These are phyloP conservation scores for Solanum appendiculatum DNA, from an alignment of 257 asterid genomes.

Conservation along the genomic window DNA sequence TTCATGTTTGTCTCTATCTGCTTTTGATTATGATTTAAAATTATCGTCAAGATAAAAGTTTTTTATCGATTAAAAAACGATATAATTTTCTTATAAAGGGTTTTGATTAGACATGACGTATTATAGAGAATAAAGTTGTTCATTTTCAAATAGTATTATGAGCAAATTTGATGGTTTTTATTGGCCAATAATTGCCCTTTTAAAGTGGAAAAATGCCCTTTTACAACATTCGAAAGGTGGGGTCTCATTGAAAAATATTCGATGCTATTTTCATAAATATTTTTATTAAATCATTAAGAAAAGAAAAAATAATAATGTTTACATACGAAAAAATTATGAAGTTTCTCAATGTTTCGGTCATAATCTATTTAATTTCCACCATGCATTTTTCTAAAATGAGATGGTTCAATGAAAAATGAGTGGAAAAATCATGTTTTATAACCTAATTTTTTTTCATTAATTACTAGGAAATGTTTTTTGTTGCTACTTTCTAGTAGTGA, in stretches of 20 bases:
- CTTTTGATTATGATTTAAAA: neutral
- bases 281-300: too few relatives aligned
- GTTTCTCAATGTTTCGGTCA: neutral
- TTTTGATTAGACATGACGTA: neutral
- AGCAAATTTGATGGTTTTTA: neutral
- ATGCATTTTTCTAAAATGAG: neutral
- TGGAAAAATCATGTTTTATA: neutral
- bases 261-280: too few relatives aligned
- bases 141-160: neutral
- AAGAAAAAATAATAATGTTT: too few relatives aligned
- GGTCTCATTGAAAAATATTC: neutral
- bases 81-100: neutral
- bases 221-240: neutral
- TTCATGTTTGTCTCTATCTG: neutral
- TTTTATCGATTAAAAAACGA: neutral
- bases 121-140: neutral
- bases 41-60: neutral
- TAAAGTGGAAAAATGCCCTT: neutral
- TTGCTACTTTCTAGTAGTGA: neutral
- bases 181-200: neutral
- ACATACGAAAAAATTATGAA: too few relatives aligned
- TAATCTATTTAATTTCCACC: neutral
- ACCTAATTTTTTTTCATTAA: neutral
- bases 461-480: neutral
- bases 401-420: neutral